A percentile compares a stretch with the other conserved stretches of the same genome.
phyloP scores from a whole-genome alignment of 1,139 yeast species.

The Lizanozyma gosingica region DNA sequence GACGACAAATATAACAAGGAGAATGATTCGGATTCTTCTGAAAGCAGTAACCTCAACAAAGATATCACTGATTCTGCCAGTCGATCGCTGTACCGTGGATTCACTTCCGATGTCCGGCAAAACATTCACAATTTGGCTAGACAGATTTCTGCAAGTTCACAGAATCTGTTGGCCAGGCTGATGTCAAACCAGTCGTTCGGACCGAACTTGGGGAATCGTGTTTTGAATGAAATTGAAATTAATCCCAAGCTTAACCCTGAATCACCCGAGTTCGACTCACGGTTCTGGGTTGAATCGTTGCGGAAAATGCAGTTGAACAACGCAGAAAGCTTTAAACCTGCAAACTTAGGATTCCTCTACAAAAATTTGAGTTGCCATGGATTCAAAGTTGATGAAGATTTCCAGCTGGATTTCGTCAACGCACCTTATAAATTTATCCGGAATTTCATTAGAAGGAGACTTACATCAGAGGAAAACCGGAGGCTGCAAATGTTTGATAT shows the following conservation, averaged over 20 bases:
- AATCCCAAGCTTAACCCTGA: conserved; percentile 6
- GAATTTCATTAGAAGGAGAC: not conserved
- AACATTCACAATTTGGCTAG: not conserved
- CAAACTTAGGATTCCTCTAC: conserved; percentile 62
- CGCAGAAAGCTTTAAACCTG: conserved; percentile 56
- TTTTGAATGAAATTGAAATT: not conserved
- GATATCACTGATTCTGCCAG: no score
- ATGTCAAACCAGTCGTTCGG: not conserved
- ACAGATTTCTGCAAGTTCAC: not conserved
- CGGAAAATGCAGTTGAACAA: conserved; percentile 46
- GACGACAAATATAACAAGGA: no score
- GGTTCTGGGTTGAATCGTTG: conserved; percentile 68
- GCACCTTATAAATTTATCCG: not conserved
- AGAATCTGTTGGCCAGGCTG: not conserved
- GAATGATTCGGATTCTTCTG: no score
- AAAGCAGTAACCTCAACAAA: no score
- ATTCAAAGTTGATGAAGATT: conserved; percentile 7
- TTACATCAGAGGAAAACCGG: conserved; percentile 9
- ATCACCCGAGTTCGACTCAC: conserved; percentile 48
- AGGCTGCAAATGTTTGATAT: conserved; percentile 35
- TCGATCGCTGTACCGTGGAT: not conserved
- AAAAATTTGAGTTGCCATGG: conserved; percentile 50
- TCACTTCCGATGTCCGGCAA: not conserved
- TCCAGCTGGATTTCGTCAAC: conserved; percentile 1
- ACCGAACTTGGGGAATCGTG: not conserved